Percentiles rank a stretch among this genome's conserved stretches.
phyloP scores from a whole-genome alignment of 306 rosid genomes.

The Astragalus membranaceus region DNA sequence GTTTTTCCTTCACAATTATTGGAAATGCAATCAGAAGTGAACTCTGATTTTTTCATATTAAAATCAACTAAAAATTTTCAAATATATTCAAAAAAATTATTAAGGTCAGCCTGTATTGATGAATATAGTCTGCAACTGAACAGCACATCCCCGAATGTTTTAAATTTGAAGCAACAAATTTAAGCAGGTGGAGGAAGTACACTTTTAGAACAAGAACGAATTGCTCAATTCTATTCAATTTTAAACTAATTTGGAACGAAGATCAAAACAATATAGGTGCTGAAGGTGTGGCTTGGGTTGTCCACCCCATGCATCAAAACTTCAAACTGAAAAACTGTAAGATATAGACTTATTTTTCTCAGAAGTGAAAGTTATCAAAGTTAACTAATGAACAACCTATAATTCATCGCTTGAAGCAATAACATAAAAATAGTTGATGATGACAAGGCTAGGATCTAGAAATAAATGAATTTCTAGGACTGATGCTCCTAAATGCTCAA shows the following conservation, averaged over 20 bases:
- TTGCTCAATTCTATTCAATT: neutral
- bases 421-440: neutral
- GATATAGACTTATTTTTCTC: neutral
- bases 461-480: neutral
- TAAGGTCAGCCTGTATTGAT: neutral
- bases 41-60: neutral
- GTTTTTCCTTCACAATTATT: neutral
- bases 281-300: neutral
- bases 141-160: neutral
- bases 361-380: neutral
- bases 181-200: neutral
- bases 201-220: neutral
- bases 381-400: neutral
- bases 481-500: neutral
- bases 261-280: slow-evolving; percentile 4
- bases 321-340: slow-evolving; percentile 13
- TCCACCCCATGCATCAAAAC: neutral
- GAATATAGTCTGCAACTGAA: neutral
- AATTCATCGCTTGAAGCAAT: neutral
- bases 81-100: neutral
- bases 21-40: neutral
- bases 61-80: slow-evolving; percentile 1
- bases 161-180: slow-evolving; percentile 2
- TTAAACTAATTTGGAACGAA: slow-evolving; percentile 11
- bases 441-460: neutral